Conservation (phyloP, 495 filamentous ascomycete species). For the Lichenothelia convexa region DNA sequence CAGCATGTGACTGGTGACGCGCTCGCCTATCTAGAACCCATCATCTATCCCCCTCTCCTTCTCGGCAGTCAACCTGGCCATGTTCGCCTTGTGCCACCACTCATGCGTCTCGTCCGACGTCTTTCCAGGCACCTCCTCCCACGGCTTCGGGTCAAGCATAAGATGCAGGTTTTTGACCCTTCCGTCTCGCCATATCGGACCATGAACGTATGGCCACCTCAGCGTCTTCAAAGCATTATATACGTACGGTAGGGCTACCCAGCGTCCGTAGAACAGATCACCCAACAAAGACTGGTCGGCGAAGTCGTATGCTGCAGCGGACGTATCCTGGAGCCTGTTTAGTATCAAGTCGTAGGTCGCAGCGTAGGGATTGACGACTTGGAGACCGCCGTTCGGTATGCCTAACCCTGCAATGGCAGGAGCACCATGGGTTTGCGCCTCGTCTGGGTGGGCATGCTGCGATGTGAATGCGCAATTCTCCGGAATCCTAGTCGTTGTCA, state of each 20-base stretch:
- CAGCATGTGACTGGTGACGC: slow-evolving; percentile 49
- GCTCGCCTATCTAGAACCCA: slow-evolving; percentile 17
- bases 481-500: slow-evolving; percentile 38
- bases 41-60: slow-evolving; percentile 24
- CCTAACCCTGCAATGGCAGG: slow-evolving; percentile 35
- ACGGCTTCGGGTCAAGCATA: slow-evolving; percentile 64
- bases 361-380: slow-evolving; percentile 47
- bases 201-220: slow-evolving; percentile 48
- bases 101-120: slow-evolving; percentile 34
- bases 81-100: slow-evolving; percentile 49
- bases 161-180: slow-evolving; percentile 67
- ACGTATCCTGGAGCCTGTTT: slow-evolving; percentile 24
- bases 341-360: slow-evolving; percentile 38
- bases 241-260: slow-evolving; percentile 56
- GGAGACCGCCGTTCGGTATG: slow-evolving; percentile 56
- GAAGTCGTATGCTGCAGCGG: slow-evolving; percentile 42
- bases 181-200: slow-evolving; percentile 55
- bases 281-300: slow-evolving; percentile 57
- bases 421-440: slow-evolving; percentile 38
- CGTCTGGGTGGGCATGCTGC: slow-evolving; percentile 40
- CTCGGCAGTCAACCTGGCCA: slow-evolving; percentile 32
- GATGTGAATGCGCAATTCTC: slow-evolving; percentile 57
- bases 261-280: slow-evolving; percentile 45
- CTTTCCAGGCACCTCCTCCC: slow-evolving; percentile 42
- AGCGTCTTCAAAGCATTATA: slow-evolving; percentile 76